Conservation (phyloP, 2,329 filamentous ascomycete genomes). For the Epichloe baconii region DNA sequence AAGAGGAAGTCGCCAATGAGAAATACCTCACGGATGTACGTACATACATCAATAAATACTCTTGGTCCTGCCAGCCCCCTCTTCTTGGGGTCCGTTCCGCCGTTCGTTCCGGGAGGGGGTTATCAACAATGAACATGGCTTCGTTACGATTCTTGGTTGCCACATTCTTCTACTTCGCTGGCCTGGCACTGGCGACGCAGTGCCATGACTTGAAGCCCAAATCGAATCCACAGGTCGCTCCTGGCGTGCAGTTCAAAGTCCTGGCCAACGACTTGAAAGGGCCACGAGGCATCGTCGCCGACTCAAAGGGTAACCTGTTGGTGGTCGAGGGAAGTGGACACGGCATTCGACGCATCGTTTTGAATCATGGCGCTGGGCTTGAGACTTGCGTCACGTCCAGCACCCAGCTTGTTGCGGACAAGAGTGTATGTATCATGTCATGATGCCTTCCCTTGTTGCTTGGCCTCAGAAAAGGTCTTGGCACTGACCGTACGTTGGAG, state of each 20-base stretch:
- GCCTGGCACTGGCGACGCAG: constrained; percentile 2
- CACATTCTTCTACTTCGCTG: background rate
- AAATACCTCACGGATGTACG: no score
- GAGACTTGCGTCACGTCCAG: constrained; percentile 18
- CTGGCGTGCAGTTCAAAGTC: constrained; percentile 15
- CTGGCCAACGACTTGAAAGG: constrained; percentile 12
- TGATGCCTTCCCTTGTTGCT: no score
- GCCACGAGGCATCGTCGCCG: constrained; percentile 22
- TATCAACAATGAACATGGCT: background rate
- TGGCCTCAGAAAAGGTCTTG: background rate
- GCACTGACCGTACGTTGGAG: constrained; percentile 11
- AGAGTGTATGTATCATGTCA: constrained; percentile 10
- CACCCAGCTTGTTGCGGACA: constrained; percentile 14
- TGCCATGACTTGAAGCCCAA: constrained; percentile 6
- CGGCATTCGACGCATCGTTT: constrained; percentile 21
- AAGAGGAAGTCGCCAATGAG: no score
- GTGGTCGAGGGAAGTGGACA: constrained; percentile 17
- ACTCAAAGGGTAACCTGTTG: constrained; percentile 24
- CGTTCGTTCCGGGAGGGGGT: no score
- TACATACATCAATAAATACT: no score
- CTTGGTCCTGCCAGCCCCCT: no score
- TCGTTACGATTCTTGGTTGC: background rate
- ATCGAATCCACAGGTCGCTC: constrained; percentile 10
- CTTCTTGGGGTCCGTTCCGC: no score
- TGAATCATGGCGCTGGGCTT: constrained; percentile 17